A percentile compares a stretch with the other conserved stretches of the same genome.
phyloP scores from a whole-genome alignment of 192 early-diverging fungal species.

The Piromyces sp. region DNA sequence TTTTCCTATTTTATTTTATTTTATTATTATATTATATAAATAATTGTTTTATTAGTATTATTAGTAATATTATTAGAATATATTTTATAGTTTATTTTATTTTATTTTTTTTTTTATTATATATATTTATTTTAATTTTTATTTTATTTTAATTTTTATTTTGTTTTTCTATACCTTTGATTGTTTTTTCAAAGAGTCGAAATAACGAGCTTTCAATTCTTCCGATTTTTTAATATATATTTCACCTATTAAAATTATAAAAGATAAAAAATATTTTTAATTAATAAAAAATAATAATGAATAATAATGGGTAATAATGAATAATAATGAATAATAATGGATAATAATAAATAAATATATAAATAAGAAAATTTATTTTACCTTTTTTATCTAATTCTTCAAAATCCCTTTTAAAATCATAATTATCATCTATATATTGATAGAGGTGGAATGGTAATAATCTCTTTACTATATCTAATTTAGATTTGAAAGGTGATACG shows the following conservation, averaged over 20 bases:
- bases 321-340: no score
- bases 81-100: no score
- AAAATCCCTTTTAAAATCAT: not conserved
- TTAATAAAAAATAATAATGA: no score
- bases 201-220: not conserved
- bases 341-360: no score
- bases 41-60: no score
- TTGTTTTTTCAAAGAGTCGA: not conserved
- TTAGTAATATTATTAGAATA: no score
- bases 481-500: not conserved
- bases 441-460: not conserved
- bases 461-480: not conserved
- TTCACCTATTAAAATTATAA: no score
- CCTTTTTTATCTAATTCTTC: not conserved
- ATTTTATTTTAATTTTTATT: not conserved
- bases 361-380: not conserved
- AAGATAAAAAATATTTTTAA: not conserved
- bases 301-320: no score
- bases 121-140: not conserved
- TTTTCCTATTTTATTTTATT: not conserved
- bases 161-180: not conserved
- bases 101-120: not conserved
- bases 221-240: not conserved
- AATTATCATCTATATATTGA: not conserved
- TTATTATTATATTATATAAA: not conserved